These are phyloP conservation scores for Tricholoma sp. DNA, from an alignment of 768 basidiomycete species.

Conservation along the genomic window DNA sequence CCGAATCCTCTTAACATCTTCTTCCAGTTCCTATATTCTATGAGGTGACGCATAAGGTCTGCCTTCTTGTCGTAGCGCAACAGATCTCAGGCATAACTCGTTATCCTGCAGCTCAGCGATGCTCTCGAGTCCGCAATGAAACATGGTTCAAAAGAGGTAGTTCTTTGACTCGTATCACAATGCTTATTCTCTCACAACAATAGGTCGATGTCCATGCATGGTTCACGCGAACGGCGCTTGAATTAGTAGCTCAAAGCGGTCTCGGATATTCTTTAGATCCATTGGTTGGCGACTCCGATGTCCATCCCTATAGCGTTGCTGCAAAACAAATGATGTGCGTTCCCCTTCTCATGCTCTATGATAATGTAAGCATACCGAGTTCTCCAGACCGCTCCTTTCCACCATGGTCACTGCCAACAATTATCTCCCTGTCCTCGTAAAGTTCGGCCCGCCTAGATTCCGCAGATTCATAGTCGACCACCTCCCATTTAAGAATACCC, in stretches of 20 bases:
- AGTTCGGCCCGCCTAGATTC: slow-evolving; percentile 28
- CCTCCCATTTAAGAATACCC: slow-evolving; percentile 23
- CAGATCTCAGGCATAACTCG: background rate
- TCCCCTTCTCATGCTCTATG: background rate
- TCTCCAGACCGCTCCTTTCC: background rate
- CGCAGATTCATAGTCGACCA: slow-evolving; percentile 27
- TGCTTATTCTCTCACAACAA: background rate
- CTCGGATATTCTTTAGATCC: slow-evolving; percentile 28
- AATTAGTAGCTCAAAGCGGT: slow-evolving; percentile 26
- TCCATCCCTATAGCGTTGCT: slow-evolving; percentile 23
- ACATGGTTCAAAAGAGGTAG: slow-evolving; percentile 15
- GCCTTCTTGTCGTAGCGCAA: background rate
- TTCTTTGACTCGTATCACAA: background rate
- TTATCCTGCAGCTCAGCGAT: background rate
- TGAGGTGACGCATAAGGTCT: slow-evolving; percentile 15
- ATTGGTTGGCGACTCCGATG: slow-evolving; percentile 18
- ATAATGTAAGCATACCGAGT: background rate
- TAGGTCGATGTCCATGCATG: slow-evolving; percentile 24
- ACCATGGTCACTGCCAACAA: slow-evolving; percentile 7
- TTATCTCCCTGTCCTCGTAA: slow-evolving; percentile 22
- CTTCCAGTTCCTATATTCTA: slow-evolving; percentile 15
- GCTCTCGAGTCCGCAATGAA: background rate
- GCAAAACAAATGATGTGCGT: slow-evolving; percentile 23
- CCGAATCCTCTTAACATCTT: background rate
- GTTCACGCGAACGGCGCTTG: slow-evolving; percentile 25